phyloP scores from a whole-genome alignment of 2,329 filamentous ascomycete genomes.

The Aspergillus vadensis region DNA sequence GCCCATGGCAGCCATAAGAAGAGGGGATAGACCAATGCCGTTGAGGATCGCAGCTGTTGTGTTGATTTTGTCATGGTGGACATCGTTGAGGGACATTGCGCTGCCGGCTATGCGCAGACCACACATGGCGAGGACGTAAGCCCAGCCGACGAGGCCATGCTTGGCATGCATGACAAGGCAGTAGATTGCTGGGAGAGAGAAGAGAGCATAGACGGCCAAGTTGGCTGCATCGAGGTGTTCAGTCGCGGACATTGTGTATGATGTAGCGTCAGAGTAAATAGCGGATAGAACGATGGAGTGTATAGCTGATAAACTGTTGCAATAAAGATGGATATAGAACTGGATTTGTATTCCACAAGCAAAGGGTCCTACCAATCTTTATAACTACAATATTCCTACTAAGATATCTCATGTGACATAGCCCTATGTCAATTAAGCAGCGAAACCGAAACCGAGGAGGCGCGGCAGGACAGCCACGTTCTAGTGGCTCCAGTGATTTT shows the following conservation, averaged over 20 bases:
- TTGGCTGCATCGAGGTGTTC: not conserved
- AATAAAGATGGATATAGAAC: not conserved
- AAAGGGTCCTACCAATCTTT: not conserved
- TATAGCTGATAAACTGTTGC: not conserved
- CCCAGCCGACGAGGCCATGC: constrained; percentile 7
- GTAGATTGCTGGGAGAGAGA: not conserved
- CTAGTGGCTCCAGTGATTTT: not conserved
- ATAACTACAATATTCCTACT: not conserved
- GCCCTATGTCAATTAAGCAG: not conserved
- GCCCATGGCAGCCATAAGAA: not conserved
- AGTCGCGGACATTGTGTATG: not conserved
- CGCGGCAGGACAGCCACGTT: not conserved
- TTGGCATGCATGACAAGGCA: not conserved
- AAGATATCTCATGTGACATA: not conserved
- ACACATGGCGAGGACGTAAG: constrained; percentile 9
- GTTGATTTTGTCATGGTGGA: not conserved
- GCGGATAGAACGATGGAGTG: not conserved
- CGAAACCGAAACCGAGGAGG: not conserved
- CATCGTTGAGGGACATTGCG: constrained; percentile 6
- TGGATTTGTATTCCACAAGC: not conserved
- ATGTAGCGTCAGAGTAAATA: not conserved
- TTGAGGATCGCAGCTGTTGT: not conserved
- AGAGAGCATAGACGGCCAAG: not conserved
- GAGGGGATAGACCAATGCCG: not conserved
- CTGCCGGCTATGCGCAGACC: constrained; percentile 9